Evolutionary conservation across 495 filamentous ascomycete genomes (phyloP), one percentile per base, ranked within the genome.

Genomic region (Wilcoxina mikolae): DNA sequence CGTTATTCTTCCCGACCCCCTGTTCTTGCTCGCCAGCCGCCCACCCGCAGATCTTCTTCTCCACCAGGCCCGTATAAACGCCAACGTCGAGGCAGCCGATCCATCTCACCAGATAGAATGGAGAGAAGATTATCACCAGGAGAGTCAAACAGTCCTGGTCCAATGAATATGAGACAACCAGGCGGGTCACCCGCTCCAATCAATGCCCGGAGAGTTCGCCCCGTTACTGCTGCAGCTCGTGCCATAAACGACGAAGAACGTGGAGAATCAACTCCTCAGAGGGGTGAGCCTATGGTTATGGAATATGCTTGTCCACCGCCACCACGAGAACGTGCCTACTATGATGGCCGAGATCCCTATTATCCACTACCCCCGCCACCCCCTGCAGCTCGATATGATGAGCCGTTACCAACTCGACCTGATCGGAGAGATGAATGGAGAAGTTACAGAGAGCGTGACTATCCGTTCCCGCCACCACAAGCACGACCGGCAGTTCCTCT

Each of bases 381-480:
- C 25, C n/a, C n/a, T n/a, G n/a, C n/a, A n/a, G 51, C 24, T 27
- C 62, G 55, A 33, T 58, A 64, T 23, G 48, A 52, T 27, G 61
- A 58, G 42, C 29, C 53, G 2, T 48, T 26, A 12, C 54, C 42
- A 3, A 55, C 58, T 35, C 57, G 55, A n/a, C 52, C 48, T 25
- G 62, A 60, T 26, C 54, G 58, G 2, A 57, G 62, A 53, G 62
- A 56, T 44, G 48, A 49, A 35, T 52, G 51, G 23, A 41, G 58
- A 27, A 56, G 44, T 26, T 65, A 65, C 27, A 58, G 62, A 23
- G 56, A 61, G 25, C 57, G 62, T 9, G 62, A 65, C 12, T 65
- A 65, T 55, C 51, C 53, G 39, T 58, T 11, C 27, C 15, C 10
- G 45, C 11, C 45, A 5, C 11, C 45, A 5, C 45, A 4, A 49